Conservation (phyloP, 148 eudicot genomes). For the Camellia granthamiana region DNA sequence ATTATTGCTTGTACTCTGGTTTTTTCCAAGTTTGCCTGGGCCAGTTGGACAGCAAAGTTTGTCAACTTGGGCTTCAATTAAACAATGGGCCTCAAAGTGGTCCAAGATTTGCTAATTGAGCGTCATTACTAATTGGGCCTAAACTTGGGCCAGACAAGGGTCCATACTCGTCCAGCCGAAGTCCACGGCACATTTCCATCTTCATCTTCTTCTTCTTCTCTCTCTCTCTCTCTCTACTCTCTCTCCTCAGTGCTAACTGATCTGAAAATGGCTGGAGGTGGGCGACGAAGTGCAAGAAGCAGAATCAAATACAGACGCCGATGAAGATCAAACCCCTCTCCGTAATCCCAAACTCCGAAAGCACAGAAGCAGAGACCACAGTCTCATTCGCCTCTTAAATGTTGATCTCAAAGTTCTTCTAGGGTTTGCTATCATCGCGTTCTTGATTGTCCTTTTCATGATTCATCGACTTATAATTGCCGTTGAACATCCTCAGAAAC, state of each 20-base stretch:
- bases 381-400: constrained; percentile 18
- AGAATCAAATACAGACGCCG: constrained; percentile 26
- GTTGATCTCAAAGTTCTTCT: constrained; percentile 27
- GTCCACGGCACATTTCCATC: too few species aligned
- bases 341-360: constrained; percentile 20
- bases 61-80: too few species aligned
- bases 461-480: constrained; percentile 30
- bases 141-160: too few species aligned
- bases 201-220: constrained; percentile 14
- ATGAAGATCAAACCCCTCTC: constrained; percentile 28
- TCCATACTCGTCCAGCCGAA: too few species aligned
- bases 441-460: constrained; percentile 33
- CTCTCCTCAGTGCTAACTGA: not conserved
- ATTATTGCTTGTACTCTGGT: too few species aligned
- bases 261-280: constrained; percentile 42
- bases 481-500: constrained; percentile 25
- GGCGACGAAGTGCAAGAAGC: constrained; percentile 49
- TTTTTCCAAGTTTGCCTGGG: too few species aligned
- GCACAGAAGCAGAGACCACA: constrained; percentile 18
- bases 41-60: too few species aligned
- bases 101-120: too few species aligned
- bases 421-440: constrained; percentile 32
- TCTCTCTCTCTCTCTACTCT: too few species aligned
- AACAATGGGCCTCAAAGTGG: too few species aligned
- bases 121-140: too few species aligned